Evolutionary conservation across 768 basidiomycete genomes (phyloP).

Genomic region (Tremella yokohamensis): DNA sequence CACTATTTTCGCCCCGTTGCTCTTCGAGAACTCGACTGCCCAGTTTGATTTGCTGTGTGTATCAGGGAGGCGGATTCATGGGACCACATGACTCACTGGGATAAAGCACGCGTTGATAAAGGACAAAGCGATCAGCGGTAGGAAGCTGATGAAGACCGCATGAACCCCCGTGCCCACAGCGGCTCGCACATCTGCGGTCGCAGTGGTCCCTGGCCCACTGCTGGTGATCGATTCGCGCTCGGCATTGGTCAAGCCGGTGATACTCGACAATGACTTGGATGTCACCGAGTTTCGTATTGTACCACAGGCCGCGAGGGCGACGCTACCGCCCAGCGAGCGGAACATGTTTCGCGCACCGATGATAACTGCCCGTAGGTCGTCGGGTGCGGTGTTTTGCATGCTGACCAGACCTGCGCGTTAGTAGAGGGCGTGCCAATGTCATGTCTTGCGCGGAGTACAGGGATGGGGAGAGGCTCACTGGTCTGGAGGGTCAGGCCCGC

Average conservation of each 20-base stretch:
- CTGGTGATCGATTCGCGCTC: background rate
- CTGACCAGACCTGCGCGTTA: constrained; percentile 12
- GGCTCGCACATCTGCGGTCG: constrained; percentile 15
- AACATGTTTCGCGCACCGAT: constrained; percentile 34
- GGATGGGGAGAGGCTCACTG: constrained; percentile 14
- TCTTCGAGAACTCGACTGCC: too few relatives aligned
- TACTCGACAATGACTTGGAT: background rate
- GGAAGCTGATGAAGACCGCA: constrained; percentile 39
- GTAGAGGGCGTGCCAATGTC: too few relatives aligned
- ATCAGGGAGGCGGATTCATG: too few relatives aligned
- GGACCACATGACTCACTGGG: too few relatives aligned
- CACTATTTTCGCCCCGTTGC: too few relatives aligned
- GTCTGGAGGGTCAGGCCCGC: constrained; percentile 38
- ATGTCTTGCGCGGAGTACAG: too few relatives aligned
- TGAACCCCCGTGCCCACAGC: constrained; percentile 19
- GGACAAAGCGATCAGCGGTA: constrained; percentile 30
- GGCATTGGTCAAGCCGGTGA: background rate
- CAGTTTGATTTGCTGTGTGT: too few relatives aligned
- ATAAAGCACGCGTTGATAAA: constrained; percentile 6
- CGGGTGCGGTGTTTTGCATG: constrained; percentile 20
- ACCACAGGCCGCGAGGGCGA: constrained; percentile 41
- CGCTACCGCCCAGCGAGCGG: constrained; percentile 32
- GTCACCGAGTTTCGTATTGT: constrained; percentile 33
- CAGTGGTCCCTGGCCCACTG: background rate
- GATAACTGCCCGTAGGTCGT: constrained; percentile 26